phyloP scores from a whole-genome alignment of 1,284 basidiomycete genomes.

The Naganishia sp. region DNA sequence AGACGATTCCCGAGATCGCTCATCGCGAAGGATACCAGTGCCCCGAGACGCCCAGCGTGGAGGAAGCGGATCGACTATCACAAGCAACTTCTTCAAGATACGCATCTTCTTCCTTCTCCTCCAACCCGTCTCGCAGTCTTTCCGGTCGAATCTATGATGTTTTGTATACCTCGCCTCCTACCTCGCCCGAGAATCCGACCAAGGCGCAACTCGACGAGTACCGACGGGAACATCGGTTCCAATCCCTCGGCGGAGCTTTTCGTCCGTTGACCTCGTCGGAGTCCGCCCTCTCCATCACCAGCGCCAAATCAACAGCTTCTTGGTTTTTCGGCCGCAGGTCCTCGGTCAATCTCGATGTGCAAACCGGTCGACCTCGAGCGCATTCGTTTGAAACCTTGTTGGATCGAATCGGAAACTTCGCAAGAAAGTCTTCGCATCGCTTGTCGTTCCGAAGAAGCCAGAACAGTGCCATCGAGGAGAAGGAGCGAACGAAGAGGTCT shows the following conservation, averaged over 20 bases:
- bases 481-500: neutral
- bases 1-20: neutral
- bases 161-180: conserved; percentile 8
- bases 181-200: conserved; percentile 3
- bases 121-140: neutral
- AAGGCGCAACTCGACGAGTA: conserved; percentile 20
- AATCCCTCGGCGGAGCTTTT: conserved; percentile 17
- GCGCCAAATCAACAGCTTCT: neutral
- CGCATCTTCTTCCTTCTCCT: neutral
- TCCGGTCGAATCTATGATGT: conserved; percentile 3
- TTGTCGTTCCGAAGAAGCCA: neutral
- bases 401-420: neutral
- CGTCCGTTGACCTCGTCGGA: conserved; percentile 13
- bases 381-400: conserved; percentile 4
- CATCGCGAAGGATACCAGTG: conserved; percentile 9
- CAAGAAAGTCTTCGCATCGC: neutral
- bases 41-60: neutral
- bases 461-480: conserved; percentile 19
- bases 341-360: neutral
- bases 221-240: conserved; percentile 24
- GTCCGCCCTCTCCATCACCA: neutral
- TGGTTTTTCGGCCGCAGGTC: conserved; percentile 1
- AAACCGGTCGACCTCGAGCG: conserved; percentile 3
- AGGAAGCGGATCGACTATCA: neutral
- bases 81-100: neutral